Evolutionary conservation across 139 green algal species (phyloP), one percentile per base, ranked within the genome.

Genomic region (Tetraselmis chui): DNA sequence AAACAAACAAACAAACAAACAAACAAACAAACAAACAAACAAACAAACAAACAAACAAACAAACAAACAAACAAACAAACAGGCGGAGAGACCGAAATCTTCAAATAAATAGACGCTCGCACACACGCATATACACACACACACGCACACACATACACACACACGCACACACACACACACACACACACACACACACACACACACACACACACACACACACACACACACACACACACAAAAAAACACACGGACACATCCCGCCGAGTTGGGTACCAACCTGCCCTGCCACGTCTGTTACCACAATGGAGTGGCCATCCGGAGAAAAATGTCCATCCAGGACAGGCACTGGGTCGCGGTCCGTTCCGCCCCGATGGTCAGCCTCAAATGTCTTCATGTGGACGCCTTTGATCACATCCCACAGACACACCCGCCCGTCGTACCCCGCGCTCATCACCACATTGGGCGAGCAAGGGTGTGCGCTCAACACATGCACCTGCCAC

Each of bases 281-380:
- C 5, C 91, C 93, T 0, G 89, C 90, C n/a, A 89, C 89, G 74
- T 97, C 93, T 23, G 87, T 85, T 0, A 90, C 31, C 18, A 77
- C 84, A 79, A 91, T 58, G 75, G 59, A 29, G 2, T 5, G 31
- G 59, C 93, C 93, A 29, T 94, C 90, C 0, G 84, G 87, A 0
- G 85, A 79, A 77, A 89, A 95, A 82, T 91, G 88, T 0, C 92
- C 93, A 31, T 97, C 93, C 2, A 92, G 79, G 11, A 96, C 76
- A 30, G 91, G 87, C 1, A 96, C 79, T 24, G 83, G 29, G 45
- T 94, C 86, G 0, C 28, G 28, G 18, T 32, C 75, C 5, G 27
- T 78, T 11, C 27, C 75, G 27, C 79, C 24, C 27, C 31, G 79
- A 2, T 27, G 30, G 26, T 76, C 30, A 23, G 31, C 1, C 11